Percentiles rank a stretch among this genome's conserved stretches.
Conservation (phyloP, 2,329 filamentous ascomycete species). For the Aureobasidium sp. region DNA sequence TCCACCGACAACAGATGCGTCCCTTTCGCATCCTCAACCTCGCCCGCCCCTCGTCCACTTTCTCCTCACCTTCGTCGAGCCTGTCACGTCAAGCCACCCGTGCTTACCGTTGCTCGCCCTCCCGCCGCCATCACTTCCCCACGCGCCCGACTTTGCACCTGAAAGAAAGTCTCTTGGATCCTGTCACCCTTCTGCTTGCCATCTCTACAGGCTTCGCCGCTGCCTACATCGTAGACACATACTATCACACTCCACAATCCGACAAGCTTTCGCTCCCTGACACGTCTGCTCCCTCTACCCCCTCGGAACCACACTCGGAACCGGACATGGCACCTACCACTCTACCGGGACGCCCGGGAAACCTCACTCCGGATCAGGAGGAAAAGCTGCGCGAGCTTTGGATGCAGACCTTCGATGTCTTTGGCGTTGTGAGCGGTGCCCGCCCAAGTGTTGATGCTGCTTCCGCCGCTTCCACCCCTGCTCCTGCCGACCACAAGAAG, state of each 20-base stretch:
- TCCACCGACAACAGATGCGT: background rate
- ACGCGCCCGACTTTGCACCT: background rate
- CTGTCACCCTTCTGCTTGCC: slow-evolving; percentile 18
- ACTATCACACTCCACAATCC: slow-evolving; percentile 1
- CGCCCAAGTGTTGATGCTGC: slow-evolving; percentile 19
- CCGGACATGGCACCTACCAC: slow-evolving; percentile 30
- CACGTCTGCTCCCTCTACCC: slow-evolving; percentile 5
- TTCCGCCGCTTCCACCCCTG: slow-evolving; percentile 12
- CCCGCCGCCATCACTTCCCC: background rate
- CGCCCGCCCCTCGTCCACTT: background rate
- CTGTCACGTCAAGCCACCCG: background rate
- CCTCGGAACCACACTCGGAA: background rate
- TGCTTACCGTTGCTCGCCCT: background rate
- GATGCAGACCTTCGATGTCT: slow-evolving; percentile 65
- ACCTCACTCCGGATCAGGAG: slow-evolving; percentile 82
- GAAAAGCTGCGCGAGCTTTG: slow-evolving; percentile 83
- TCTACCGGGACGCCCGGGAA: slow-evolving; percentile 69
- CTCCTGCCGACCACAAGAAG: slow-evolving; percentile 30
- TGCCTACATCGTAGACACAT: slow-evolving; percentile 17
- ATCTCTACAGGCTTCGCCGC: slow-evolving; percentile 16
- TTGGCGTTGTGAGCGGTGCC: slow-evolving; percentile 44
- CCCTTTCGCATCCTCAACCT: background rate
- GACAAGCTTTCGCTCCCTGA: slow-evolving; percentile 6
- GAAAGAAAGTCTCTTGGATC: slow-evolving; percentile 16
- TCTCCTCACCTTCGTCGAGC: background rate